phyloP scores from a whole-genome alignment of 2,329 filamentous ascomycete genomes.

The Plectosphaerella cucumerina region DNA sequence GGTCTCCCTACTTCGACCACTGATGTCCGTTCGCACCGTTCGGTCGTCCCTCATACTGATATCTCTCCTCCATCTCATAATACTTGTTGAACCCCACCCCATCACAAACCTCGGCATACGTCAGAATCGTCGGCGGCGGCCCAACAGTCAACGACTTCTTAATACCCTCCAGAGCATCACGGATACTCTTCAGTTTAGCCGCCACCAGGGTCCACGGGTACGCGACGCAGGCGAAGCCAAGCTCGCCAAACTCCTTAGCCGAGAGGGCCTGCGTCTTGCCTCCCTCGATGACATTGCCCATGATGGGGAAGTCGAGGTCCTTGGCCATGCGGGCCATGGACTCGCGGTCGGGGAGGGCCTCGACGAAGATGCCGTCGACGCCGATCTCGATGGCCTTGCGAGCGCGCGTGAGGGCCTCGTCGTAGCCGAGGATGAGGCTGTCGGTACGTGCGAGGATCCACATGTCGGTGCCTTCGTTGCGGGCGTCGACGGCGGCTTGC shows the following conservation, averaged over 20 bases:
- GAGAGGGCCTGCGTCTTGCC: conserved; percentile 29
- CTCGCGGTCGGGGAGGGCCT: conserved; percentile 36
- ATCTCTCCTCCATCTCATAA: conserved; percentile 19
- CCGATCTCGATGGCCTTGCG: conserved; percentile 37
- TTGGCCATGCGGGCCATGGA: conserved; percentile 32
- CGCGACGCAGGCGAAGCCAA: conserved; percentile 36
- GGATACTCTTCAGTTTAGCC: conserved; percentile 34
- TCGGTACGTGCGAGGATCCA: conserved; percentile 42
- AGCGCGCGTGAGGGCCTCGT: conserved; percentile 37
- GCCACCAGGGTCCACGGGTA: conserved; percentile 42
- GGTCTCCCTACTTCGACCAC: conserved; percentile 1
- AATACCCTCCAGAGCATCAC: conserved; percentile 29
- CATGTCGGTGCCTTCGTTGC: conserved; percentile 39
- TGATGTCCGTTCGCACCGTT: conserved; percentile 8
- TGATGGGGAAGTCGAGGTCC: conserved; percentile 30
- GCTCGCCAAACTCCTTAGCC: conserved; percentile 23
- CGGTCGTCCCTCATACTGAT: conserved; percentile 5
- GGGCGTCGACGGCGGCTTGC: conserved; percentile 39
- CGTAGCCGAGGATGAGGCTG: conserved; percentile 33
- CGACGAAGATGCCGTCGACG: conserved; percentile 37
- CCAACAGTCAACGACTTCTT: conserved; percentile 37
- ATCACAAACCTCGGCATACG: conserved; percentile 37
- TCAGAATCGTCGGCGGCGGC: conserved; percentile 35
- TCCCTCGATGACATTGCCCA: conserved; percentile 30
- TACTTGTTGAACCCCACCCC: conserved; percentile 41